Evolutionary conservation across 805 yeast genomes (phyloP), one percentile per base, ranked within the genome.

Genomic region (Nakazawaea anatomiae): DNA sequence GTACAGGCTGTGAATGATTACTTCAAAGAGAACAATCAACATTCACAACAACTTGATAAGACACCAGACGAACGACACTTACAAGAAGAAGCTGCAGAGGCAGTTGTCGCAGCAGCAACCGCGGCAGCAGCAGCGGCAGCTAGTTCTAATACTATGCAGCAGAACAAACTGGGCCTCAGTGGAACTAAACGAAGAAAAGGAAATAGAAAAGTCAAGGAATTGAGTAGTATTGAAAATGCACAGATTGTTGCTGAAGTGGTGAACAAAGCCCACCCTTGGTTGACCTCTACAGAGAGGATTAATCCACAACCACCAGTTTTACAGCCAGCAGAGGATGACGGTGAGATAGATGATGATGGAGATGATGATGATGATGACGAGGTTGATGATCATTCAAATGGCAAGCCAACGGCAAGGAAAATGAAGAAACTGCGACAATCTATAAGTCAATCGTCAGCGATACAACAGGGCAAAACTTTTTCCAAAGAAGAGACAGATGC

Each of bases 401-500:
- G 25, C 27, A 39, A 34, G 5, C 10, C 49, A 27, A 30, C n/a
- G 43, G 9, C 39, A 29, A 28, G 18, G 31, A 28, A 34, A 18
- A n/a, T 6, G 38, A 41, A 41, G 39, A 31, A 41, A 10, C 43
- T 31, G 38, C 32, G 32, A 30, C 35, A 42, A 29, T 31, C 49
- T 4, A 36, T 44, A 29, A 39, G 41, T 27, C 47, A 41, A 31
- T 50, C 63, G 7, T 34, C 49, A 5, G 54, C 57, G 1, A 54
- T 57, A 36, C 54, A 57, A 14, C 62, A 53, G 30, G 66, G 66
- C 2, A 58, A 63, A 34, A 57, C 66, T 9, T 88, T 88, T 60
- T 72, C 86, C 1, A 68, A 65, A 28, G 87, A 82, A 46, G 98
- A 91, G 66, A 75, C 72, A 14, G 75, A 70, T 25, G 87, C 89